Evolutionary conservation across 108 stramenopile species (phyloP).

Genomic region (Cyclotella cryptica): DNA sequence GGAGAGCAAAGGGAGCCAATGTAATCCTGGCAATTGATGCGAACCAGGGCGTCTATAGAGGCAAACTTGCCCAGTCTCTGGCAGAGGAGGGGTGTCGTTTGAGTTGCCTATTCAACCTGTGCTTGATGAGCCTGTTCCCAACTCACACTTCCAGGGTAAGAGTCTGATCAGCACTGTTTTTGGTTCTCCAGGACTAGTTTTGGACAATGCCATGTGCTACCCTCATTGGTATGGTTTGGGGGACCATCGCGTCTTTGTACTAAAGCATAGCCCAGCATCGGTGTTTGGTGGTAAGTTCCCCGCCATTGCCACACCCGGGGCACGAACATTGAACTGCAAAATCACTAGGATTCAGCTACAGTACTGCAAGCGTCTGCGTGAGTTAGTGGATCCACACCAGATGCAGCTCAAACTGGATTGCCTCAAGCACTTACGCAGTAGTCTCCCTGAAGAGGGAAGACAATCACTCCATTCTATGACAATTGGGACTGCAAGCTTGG

Average conservation of each 20-base stretch:
- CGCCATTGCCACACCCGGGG: background rate
- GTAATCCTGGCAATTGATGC: too few species aligned
- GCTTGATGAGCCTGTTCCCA: background rate
- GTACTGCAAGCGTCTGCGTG: background rate
- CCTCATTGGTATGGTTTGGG: too few species aligned
- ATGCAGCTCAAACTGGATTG: background rate
- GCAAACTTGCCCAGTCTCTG: too few species aligned
- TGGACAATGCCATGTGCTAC: too few species aligned
- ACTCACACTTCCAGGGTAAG: conserved; percentile 3
- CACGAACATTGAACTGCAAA: background rate
- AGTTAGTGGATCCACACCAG: background rate
- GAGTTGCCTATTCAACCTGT: background rate
- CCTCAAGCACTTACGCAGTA: background rate
- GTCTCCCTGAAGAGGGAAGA: too few species aligned
- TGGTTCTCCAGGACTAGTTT: background rate
- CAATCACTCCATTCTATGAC: too few species aligned
- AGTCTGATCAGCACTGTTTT: background rate
- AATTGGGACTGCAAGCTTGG: too few species aligned
- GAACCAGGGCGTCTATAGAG: too few species aligned
- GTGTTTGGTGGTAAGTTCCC: background rate
- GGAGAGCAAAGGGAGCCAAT: too few species aligned
- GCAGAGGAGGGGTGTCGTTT: too few species aligned
- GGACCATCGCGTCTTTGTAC: background rate
- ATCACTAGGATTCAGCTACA: background rate
- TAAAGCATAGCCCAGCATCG: background rate